These are phyloP conservation scores for Tetraselmis chui DNA, from an alignment of 139 green algal species.

Conservation along the genomic window DNA sequence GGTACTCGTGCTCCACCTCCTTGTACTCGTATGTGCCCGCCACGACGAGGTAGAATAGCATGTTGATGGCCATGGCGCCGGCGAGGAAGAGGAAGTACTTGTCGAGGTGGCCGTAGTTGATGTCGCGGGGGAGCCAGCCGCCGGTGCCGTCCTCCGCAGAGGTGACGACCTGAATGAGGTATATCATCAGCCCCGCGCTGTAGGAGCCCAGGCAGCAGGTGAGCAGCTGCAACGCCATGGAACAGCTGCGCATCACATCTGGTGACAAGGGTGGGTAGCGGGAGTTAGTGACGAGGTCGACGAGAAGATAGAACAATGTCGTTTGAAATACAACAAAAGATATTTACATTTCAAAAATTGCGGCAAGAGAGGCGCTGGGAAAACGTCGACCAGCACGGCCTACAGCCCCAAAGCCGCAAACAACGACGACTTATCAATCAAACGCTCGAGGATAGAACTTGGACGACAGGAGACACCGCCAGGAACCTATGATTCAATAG, in stretches of 20 bases:
- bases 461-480: too few relatives aligned
- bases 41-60: slow-evolving; percentile 17
- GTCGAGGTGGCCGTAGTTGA: slow-evolving; percentile 73
- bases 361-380: too few relatives aligned
- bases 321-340: too few relatives aligned
- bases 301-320: too few relatives aligned
- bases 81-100: slow-evolving; percentile 67
- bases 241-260: slow-evolving; percentile 85
- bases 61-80: slow-evolving; percentile 21
- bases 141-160: slow-evolving; percentile 9
- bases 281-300: too few relatives aligned
- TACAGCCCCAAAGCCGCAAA: too few relatives aligned
- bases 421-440: too few relatives aligned
- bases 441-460: too few relatives aligned
- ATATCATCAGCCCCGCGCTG: slow-evolving; percentile 60
- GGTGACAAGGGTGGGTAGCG: slow-evolving; percentile 54
- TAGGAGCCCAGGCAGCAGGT: slow-evolving; percentile 75
- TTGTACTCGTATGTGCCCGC: slow-evolving; percentile 73
- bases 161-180: slow-evolving; percentile 15
- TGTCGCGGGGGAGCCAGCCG: slow-evolving; percentile 45
- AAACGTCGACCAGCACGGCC: too few relatives aligned
- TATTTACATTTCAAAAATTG: too few relatives aligned
- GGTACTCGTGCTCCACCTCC: slow-evolving; percentile 52
- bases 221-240: slow-evolving; percentile 80
- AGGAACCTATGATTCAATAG: too few relatives aligned